phyloP scores from a whole-genome alignment of 2,329 filamentous ascomycete species.

The Cladosporium oxysporum region DNA sequence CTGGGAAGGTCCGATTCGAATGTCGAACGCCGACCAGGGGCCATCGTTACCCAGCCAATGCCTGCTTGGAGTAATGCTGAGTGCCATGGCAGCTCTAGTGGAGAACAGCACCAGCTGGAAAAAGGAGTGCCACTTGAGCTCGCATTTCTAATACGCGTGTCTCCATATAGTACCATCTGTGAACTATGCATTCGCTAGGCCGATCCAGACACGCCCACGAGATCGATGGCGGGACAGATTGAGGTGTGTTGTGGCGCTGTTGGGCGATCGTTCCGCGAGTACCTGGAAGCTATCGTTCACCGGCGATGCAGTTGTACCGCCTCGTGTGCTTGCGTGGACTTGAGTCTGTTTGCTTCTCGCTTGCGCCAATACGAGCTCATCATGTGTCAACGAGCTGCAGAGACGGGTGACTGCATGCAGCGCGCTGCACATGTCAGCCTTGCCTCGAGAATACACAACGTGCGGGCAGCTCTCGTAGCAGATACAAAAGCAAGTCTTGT shows the following conservation, averaged over 20 bases:
- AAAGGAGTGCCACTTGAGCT: neutral
- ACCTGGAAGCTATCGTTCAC: neutral
- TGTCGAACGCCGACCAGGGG: neutral
- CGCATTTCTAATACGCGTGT: neutral
- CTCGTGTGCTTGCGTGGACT: neutral
- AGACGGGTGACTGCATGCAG: slow-evolving; percentile 1
- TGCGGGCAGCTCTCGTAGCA: neutral
- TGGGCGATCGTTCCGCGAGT: neutral
- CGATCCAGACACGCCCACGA: neutral
- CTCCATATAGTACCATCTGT: neutral
- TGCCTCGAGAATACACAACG: neutral
- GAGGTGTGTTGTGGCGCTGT: neutral
- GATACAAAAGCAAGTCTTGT: neutral
- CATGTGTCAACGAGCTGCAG: neutral
- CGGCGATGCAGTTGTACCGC: neutral
- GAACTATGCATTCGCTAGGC: neutral
- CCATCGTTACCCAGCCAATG: slow-evolving; percentile 5
- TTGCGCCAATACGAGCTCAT: neutral
- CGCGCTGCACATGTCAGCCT: neutral
- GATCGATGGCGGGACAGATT: neutral
- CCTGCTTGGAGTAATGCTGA: neutral
- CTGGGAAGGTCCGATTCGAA: neutral
- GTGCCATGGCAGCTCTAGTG: neutral
- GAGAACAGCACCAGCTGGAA: neutral
- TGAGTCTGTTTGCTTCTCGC: neutral